These are phyloP conservation scores for Lipomyces orientalis DNA, from an alignment of 805 yeast genomes.

Conservation along the genomic window DNA sequence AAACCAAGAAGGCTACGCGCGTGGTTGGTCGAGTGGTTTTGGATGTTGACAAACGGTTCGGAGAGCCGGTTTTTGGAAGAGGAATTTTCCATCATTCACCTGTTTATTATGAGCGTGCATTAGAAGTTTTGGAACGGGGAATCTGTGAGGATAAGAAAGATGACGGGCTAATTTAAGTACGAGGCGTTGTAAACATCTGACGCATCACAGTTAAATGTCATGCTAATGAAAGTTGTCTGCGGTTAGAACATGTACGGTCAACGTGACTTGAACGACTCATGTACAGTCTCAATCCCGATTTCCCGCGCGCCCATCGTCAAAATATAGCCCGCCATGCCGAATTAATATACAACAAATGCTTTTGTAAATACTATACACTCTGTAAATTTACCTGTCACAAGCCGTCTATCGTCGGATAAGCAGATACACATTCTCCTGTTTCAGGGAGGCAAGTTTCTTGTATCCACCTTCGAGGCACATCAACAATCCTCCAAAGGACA, in stretches of 20 bases:
- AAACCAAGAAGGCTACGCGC: conserved; percentile 40
- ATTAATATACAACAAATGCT: conserved; percentile 16
- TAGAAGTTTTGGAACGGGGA: conserved; percentile 42
- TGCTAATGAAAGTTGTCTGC: not conserved
- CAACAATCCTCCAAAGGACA: conserved; percentile 93
- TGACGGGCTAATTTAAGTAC: not conserved
- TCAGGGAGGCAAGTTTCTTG: conserved; percentile 82
- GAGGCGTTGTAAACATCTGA: not conserved
- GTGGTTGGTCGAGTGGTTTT: conserved; percentile 42
- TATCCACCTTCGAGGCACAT: conserved; percentile 95
- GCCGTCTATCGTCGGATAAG: conserved; percentile 70
- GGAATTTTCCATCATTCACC: conserved; percentile 47
- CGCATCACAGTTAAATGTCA: not conserved
- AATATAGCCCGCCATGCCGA: not conserved
- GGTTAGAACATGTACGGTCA: not conserved
- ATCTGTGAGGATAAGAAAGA: conserved; percentile 33
- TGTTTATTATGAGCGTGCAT: conserved; percentile 45
- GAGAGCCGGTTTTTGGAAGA: conserved; percentile 46
- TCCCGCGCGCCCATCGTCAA: not conserved
- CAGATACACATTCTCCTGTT: conserved; percentile 92
- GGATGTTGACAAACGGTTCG: conserved; percentile 44
- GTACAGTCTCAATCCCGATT: not conserved
- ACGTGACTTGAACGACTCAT: not conserved
- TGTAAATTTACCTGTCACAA: not conserved
- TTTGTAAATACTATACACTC: conserved; percentile 1